These are phyloP conservation scores for Boletus sp. DNA, from an alignment of 1,284 basidiomycete species.

Conservation along the genomic window DNA sequence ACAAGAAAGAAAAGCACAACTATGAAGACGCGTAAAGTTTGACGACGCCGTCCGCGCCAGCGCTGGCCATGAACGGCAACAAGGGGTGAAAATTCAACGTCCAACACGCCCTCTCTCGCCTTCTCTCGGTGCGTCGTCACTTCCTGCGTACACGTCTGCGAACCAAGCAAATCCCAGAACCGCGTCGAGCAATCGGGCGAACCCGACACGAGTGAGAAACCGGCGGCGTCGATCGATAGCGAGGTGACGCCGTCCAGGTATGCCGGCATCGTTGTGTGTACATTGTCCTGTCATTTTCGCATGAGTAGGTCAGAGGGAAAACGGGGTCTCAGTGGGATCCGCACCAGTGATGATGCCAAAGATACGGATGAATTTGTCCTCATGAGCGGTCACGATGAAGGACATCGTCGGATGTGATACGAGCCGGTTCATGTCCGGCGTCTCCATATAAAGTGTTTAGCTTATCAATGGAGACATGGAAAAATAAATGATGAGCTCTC, in stretches of 20 bases:
- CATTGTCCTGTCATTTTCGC: conserved; percentile 61
- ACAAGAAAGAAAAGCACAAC: background rate
- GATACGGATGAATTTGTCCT: conserved; percentile 91
- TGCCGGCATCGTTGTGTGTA: conserved; percentile 84
- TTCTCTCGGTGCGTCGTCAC: conserved; percentile 85
- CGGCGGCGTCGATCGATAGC: conserved; percentile 83
- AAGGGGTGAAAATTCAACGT: conserved; percentile 83
- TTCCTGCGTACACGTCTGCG: conserved; percentile 85
- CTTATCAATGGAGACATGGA: conserved; percentile 1
- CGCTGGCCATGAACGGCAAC: conserved; percentile 86
- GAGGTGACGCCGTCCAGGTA: conserved; percentile 93
- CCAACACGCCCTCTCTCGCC: conserved; percentile 87
- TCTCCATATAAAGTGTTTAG: background rate
- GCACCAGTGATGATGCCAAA: conserved; percentile 83
- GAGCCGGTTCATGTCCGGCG: conserved; percentile 86
- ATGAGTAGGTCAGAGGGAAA: conserved; percentile 6
- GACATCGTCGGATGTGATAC: conserved; percentile 91
- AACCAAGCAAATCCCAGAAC: conserved; percentile 92
- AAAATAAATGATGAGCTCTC: conserved; percentile 41
- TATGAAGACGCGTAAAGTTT: conserved; percentile 85
- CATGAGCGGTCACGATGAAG: conserved; percentile 86
- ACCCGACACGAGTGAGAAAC: conserved; percentile 85
- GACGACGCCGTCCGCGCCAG: conserved; percentile 93
- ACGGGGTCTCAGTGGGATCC: conserved; percentile 31
- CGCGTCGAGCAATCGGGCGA: conserved; percentile 93